Evolutionary conservation across 2,329 filamentous ascomycete species (phyloP).

Genomic region (Aspergillus tanneri): DNA sequence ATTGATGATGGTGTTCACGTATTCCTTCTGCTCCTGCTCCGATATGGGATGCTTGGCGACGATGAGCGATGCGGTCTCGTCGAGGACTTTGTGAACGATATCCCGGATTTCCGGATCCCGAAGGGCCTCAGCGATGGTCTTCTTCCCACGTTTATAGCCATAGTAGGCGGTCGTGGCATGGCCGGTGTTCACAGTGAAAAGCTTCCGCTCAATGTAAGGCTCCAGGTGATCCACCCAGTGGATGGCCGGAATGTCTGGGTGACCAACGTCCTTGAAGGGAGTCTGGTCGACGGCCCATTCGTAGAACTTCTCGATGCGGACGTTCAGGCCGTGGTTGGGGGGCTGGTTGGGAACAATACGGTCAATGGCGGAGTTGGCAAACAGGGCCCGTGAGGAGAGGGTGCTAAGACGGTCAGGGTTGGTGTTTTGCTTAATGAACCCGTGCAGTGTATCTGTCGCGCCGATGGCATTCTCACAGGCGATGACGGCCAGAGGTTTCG

Average conservation of each 20-base stretch:
- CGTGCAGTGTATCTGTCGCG: conserved; percentile 82
- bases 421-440: conserved; percentile 78
- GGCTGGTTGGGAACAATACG: conserved; percentile 94
- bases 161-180: conserved; percentile 97
- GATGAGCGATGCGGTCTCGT: conserved; percentile 84
- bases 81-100: conserved; percentile 75
- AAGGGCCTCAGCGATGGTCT: conserved; percentile 85
- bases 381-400: conserved; percentile 74
- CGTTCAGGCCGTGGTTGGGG: conserved; percentile 74
- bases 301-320: conserved; percentile 97
- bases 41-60: conserved; percentile 81
- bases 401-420: conserved; percentile 64
- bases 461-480: conserved; percentile 98
- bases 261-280: conserved; percentile 71
- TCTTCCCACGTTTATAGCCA: conserved; percentile 81
- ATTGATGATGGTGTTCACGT: conserved; percentile 87
- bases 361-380: conserved; percentile 97
- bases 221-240: conserved; percentile 89
- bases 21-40: conserved; percentile 72
- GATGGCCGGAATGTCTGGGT: conserved; percentile 78
- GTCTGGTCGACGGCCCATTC: conserved; percentile 95
- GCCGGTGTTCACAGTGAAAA: conserved; percentile 98
- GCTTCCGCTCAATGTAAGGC: conserved; percentile 98
- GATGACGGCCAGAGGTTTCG: conserved; percentile 80
- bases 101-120: conserved; percentile 75